Base-by-base conservation (phyloP, 2,329 filamentous ascomycete genomes). In the Cordyceps cicadae region DNA sequence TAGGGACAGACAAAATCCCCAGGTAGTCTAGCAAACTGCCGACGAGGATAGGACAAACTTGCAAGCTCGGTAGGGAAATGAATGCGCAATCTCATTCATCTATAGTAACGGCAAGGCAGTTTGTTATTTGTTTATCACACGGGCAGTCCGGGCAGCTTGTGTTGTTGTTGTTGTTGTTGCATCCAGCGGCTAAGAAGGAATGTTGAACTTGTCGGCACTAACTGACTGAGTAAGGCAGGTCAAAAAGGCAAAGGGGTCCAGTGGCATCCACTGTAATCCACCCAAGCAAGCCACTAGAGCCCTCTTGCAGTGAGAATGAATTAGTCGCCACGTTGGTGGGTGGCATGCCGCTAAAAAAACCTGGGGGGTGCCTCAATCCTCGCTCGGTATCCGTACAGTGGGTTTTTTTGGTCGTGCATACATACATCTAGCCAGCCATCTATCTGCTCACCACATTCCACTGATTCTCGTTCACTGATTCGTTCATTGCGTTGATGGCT, bases 81-180 rank as follows among this genome's bases (percentile, higher is more conserved):
- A 7, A 17, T n/a, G 3, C 41, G 5, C 15, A 43, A 37, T 37
- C 12, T 14, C 34, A 37, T 12, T 37, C 12, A 12, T 37, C 34
- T 37, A 37, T 37, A 37, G 1, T 11, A 37, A 14, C 34, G 34
- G 34, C 2, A 9, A 37, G 34, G 9, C 34, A 14, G 34, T 14
- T 37, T 37, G 34, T 50, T 58, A 41, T 50, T 58, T 58, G 45
- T 50, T 58, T 58, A 58, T 58, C 50, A 50, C 54, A 50, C 46
- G 45, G 45, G 24, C 46, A 41, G 26, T 32, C 45, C 43, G 46
- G 46, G 26, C 12, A 19, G 48, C 26, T 29, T 29, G n/a, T n/a
- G n/a, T n/a, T n/a, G n/a, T n/a, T n/a, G n/a, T n/a, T n/a, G n/a
- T n/a, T n/a, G n/a, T 6, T 29, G 29, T 46, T 12, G 34, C 17